Base-by-base conservation (phyloP, 306 rosid genomes). In the Dryas drummondii region DNA sequence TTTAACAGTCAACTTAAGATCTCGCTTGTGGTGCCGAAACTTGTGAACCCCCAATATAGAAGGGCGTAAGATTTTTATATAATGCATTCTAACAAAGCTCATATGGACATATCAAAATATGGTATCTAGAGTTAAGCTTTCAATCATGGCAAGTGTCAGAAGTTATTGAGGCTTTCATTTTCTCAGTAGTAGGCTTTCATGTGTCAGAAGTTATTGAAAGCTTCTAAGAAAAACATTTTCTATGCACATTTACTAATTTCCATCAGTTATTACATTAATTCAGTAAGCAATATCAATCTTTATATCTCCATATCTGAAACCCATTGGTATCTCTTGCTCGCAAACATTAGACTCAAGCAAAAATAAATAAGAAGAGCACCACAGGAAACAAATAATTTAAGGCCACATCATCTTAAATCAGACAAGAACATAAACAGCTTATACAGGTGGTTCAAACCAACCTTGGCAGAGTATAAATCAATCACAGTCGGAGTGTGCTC, bases 401-500 rank as follows among this genome's bases (percentile, higher is more conserved):
- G 67, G 53, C 47, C 40, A 40, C 12, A 44, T 57, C 50, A 66
- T 65, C 76, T 26, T 15, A 26, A 19, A 68, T 53, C 70, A 46
- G 27, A 67, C 64, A 55, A 66, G 19, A 68, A 55, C 12, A 58
- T 69, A 75, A 68, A 52, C 62, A 54, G 64, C 1, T 41, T 14
- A 72, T 41, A 80, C 10, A 54, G 53, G 44, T 41, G 50, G 46
- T 26, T 64, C 37, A 53, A 75, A 52, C 87, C 78, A 67, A 96
- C 99, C 99, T 96, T 92, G 76, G 64, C 92, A 53, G 99, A 96
- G 79, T 96, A 96, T 76, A 96, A 80, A 87, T 96, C 99, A 86
- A 96, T 92, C 65, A 92, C 98, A 49, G 99, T 90, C 61, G 99
- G 99, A 71, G 99, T 92, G 77, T 92, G 99, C 79, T 79, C 84